phyloP scores from a whole-genome alignment of 2,329 filamentous ascomycete genomes.

The Diaporthe citri region DNA sequence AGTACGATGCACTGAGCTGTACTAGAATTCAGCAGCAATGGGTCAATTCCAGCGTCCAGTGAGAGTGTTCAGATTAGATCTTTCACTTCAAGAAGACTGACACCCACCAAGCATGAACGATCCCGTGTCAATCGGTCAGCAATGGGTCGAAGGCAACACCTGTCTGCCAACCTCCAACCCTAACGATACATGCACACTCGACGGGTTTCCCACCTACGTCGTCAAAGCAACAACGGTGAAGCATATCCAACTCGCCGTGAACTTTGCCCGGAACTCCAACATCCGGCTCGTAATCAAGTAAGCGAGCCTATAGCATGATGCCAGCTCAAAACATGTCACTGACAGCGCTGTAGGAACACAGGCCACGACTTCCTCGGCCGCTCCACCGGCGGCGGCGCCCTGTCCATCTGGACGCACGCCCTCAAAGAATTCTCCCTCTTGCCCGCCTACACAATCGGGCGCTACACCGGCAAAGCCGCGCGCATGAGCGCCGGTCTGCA shows the following conservation, averaged over 20 bases:
- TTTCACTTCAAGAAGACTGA: not conserved
- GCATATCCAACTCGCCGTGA: conserved; percentile 53
- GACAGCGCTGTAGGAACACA: conserved; percentile 53
- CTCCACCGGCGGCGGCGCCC: conserved; percentile 17
- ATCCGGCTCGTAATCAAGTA: conserved; percentile 60
- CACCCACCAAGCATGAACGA: conserved; percentile 44
- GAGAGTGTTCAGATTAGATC: not conserved
- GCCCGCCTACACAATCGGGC: not conserved
- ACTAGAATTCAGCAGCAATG: conserved; percentile 48
- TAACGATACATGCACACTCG: conserved; percentile 50
- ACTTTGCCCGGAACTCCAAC: conserved; percentile 58
- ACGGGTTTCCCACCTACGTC: conserved; percentile 53
- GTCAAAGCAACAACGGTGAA: conserved; percentile 52
- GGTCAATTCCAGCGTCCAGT: conserved; percentile 47
- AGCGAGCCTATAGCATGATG: not conserved
- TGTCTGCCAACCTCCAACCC: conserved; percentile 45
- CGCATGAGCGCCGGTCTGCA: conserved; percentile 55
- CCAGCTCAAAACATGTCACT: not conserved
- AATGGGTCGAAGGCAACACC: conserved; percentile 51
- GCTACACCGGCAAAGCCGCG: conserved; percentile 51
- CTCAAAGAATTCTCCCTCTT: conserved; percentile 52
- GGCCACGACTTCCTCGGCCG: conserved; percentile 66
- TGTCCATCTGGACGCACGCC: conserved; percentile 67
- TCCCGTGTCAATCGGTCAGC: conserved; percentile 48
- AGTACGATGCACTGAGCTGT: conserved; percentile 47